Conservation (phyloP, 1,284 basidiomycete species). For the Chondrostereum purpureum region DNA sequence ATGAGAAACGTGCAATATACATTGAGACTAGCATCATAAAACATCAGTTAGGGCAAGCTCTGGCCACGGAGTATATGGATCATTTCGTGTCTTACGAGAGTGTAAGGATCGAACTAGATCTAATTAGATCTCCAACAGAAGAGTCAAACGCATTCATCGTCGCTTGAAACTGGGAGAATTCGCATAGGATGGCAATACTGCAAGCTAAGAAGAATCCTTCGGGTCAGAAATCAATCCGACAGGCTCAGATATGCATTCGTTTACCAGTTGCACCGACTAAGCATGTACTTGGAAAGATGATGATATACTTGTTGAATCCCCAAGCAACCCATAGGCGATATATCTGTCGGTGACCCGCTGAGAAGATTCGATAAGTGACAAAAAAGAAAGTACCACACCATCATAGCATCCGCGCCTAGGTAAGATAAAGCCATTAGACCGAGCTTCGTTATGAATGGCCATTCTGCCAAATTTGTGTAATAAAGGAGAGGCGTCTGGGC, state of each 20-base stretch:
- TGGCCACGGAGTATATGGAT: too few relatives aligned
- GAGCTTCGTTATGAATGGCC: slow-evolving; percentile 7
- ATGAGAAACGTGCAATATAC: neutral
- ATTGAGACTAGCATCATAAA: neutral
- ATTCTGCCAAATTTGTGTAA: slow-evolving; percentile 10
- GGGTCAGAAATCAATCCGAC: neutral
- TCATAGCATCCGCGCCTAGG: slow-evolving; percentile 8
- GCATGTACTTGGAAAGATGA: slow-evolving; percentile 8
- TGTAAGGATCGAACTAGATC: slow-evolving; percentile 9
- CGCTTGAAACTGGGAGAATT: slow-evolving; percentile 5
- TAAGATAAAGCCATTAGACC: slow-evolving; percentile 8
- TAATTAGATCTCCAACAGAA: slow-evolving; percentile 6
- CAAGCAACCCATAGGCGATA: slow-evolving; percentile 13
- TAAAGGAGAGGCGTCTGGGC: slow-evolving; percentile 4
- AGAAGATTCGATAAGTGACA: too few relatives aligned
- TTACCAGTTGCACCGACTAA: slow-evolving; percentile 6
- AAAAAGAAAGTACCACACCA: slow-evolving; percentile 7
- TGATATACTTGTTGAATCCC: slow-evolving; percentile 6
- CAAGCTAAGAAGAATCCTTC: too few relatives aligned
- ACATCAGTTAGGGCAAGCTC: neutral
- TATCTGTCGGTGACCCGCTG: slow-evolving; percentile 4
- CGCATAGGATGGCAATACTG: slow-evolving; percentile 9
- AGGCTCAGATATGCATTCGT: slow-evolving; percentile 2
- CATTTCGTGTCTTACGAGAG: neutral
- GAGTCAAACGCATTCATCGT: slow-evolving; percentile 5